Conservation (phyloP, 371 early-diverging fungal species). For the Gilbertella persicaria region DNA sequence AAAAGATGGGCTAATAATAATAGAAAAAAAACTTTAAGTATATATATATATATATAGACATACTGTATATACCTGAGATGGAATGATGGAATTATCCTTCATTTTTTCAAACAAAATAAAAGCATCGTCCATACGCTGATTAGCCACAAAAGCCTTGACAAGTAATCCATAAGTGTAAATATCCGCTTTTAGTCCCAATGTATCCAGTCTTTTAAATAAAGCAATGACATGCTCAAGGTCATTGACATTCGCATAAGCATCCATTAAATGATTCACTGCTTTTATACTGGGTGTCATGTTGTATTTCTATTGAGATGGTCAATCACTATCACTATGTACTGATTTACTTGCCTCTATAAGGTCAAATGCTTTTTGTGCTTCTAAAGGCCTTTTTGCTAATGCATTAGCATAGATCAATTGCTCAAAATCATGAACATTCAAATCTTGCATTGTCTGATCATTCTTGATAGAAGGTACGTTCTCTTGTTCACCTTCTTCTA, state of each 20-base stretch:
- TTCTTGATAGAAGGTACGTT: no score
- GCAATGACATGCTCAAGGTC: slow-evolving; percentile 62
- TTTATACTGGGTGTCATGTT: slow-evolving; percentile 65
- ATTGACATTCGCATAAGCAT: slow-evolving; percentile 75
- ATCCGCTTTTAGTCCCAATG: slow-evolving; percentile 56
- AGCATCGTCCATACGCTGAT: slow-evolving; percentile 66
- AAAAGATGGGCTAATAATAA: slow-evolving; percentile 61
- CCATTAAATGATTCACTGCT: slow-evolving; percentile 76
- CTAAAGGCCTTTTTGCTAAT: slow-evolving; percentile 58
- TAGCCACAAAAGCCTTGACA: slow-evolving; percentile 69
- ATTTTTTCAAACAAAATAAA: slow-evolving; percentile 74
- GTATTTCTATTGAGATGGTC: slow-evolving; percentile 30
- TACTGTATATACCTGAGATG: slow-evolving; percentile 35
- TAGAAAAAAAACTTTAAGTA: not conserved
- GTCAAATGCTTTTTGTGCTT: slow-evolving; percentile 74
- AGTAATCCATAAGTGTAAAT: slow-evolving; percentile 69
- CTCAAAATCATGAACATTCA: slow-evolving; percentile 20
- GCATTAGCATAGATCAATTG: slow-evolving; percentile 77
- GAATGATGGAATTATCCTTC: slow-evolving; percentile 54
- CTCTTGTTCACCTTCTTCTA: no score
- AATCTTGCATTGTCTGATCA: not conserved
- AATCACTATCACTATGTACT: not conserved
- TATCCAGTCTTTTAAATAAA: slow-evolving; percentile 53
- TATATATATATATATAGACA: not conserved
- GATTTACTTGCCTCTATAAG: slow-evolving; percentile 53